phyloP scores from a whole-genome alignment of 495 filamentous ascomycete genomes.

The Trichoderma erinaceum region DNA sequence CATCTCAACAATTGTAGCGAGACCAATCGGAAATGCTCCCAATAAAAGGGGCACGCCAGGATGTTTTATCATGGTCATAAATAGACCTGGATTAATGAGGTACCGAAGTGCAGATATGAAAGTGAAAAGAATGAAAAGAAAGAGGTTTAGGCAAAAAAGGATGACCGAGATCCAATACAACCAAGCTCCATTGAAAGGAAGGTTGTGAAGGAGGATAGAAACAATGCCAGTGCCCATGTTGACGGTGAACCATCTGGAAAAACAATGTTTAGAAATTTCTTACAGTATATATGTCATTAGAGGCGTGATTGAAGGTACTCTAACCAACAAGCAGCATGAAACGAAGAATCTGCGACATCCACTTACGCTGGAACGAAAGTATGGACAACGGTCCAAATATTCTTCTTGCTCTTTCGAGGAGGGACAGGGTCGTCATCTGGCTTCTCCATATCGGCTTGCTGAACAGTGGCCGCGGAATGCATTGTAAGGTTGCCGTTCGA shows the following conservation, averaged over 20 bases:
- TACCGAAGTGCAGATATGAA: constrained; percentile 49
- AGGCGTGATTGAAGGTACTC: too few species aligned
- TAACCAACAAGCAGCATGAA: not conserved
- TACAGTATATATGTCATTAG: not conserved
- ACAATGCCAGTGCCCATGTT: constrained; percentile 64
- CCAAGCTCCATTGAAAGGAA: constrained; percentile 51
- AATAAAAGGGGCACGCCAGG: constrained; percentile 55
- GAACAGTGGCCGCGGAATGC: not conserved
- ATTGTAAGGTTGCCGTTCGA: not conserved
- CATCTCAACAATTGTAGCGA: constrained; percentile 35
- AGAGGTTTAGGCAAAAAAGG: constrained; percentile 12
- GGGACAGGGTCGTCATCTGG: not conserved
- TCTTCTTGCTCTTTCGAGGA: not conserved
- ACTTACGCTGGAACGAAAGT: constrained; percentile 44
- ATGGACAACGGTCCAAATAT: constrained; percentile 31
- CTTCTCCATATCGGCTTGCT: not conserved
- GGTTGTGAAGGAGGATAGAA: constrained; percentile 50
- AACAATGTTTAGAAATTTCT: not conserved
- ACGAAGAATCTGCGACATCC: not conserved
- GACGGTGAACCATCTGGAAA: constrained; percentile 42
- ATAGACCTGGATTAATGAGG: constrained; percentile 51
- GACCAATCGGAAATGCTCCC: constrained; percentile 56
- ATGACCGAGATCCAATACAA: constrained; percentile 64
- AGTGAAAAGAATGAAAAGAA: constrained; percentile 8
- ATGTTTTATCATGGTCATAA: constrained; percentile 49